These are phyloP conservation scores for Ophiostoma angusticollis DNA, from an alignment of 2,329 filamentous ascomycete species.

Conservation along the genomic window DNA sequence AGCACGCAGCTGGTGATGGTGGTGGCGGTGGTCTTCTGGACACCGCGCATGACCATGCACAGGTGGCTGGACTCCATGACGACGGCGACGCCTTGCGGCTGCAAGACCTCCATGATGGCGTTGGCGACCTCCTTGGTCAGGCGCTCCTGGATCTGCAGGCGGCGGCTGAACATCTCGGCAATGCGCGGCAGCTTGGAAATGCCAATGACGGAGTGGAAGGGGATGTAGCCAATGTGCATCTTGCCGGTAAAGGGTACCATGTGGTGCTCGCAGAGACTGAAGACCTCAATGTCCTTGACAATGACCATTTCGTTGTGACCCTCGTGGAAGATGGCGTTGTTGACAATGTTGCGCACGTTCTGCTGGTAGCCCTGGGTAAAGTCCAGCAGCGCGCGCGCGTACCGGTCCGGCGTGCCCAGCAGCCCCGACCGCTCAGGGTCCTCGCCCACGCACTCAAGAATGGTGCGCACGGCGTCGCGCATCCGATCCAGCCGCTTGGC, in stretches of 20 bases:
- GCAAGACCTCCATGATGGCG: conserved; percentile 82
- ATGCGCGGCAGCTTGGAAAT: conserved; percentile 92
- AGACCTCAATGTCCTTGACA: conserved; percentile 93
- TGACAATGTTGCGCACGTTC: conserved; percentile 83
- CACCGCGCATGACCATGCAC: conserved; percentile 99
- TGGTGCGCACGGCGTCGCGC: conserved; percentile 48
- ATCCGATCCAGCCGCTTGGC: conserved; percentile 43
- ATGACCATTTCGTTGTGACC: conserved; percentile 96
- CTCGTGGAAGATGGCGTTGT: conserved; percentile 88
- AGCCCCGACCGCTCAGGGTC: conserved; percentile 53
- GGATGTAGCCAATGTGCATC: conserved; percentile 99
- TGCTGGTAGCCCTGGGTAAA: conserved; percentile 96
- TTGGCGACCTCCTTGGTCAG: conserved; percentile 93
- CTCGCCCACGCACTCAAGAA: conserved; percentile 57
- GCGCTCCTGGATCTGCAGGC: conserved; percentile 91
- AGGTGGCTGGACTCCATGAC: conserved; percentile 96
- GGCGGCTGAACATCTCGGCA: conserved; percentile 89
- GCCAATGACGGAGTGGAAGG: conserved; percentile 78
- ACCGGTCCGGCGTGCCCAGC: conserved; percentile 63
- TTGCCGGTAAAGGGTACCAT: conserved; percentile 94
- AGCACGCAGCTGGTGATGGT: conserved; percentile 96
- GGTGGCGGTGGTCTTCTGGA: conserved; percentile 74
- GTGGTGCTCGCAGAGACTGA: conserved; percentile 92
- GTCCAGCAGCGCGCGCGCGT: conserved; percentile 89
- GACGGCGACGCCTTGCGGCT: conserved; percentile 88